phyloP scores from a whole-genome alignment of 148 eudicot genomes.

The Amaranthus palmeri region DNA sequence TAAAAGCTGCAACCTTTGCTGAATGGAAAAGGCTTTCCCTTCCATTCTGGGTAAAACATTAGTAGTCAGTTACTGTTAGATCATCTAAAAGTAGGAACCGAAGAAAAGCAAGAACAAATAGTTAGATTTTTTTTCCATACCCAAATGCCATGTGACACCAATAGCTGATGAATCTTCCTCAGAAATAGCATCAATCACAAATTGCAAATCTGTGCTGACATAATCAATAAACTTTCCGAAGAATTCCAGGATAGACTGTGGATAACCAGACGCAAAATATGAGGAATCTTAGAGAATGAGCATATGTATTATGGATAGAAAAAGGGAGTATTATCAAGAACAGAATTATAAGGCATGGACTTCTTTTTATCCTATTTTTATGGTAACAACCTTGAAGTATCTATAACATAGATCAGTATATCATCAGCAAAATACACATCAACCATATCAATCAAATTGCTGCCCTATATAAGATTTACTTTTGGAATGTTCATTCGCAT shows the following conservation, averaged over 20 bases:
- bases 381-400: neutral
- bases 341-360: neutral
- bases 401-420: neutral
- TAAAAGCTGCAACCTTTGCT: conserved; percentile 99
- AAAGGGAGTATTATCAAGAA: neutral
- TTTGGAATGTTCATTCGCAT: neutral
- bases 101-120: conserved; percentile 5
- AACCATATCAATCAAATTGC: neutral
- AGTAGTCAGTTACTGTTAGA: conserved; percentile 12
- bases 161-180: conserved; percentile 67
- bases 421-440: neutral
- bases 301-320: neutral
- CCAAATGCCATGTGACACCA: conserved; percentile 93
- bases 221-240: conserved; percentile 61
- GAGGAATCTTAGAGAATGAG: neutral
- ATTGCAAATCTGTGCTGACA: conserved; percentile 69
- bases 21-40: conserved; percentile 81
- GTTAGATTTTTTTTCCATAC: conserved; percentile 26
- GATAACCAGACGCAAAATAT: neutral
- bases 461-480: neutral
- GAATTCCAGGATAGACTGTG: conserved; percentile 81
- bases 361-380: neutral
- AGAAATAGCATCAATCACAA: conserved; percentile 86
- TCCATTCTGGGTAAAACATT: conserved; percentile 54
- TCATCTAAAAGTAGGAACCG: neutral